phyloP scores from a whole-genome alignment of 2,329 filamentous ascomycete species.

The Plenodomus lindquistii region DNA sequence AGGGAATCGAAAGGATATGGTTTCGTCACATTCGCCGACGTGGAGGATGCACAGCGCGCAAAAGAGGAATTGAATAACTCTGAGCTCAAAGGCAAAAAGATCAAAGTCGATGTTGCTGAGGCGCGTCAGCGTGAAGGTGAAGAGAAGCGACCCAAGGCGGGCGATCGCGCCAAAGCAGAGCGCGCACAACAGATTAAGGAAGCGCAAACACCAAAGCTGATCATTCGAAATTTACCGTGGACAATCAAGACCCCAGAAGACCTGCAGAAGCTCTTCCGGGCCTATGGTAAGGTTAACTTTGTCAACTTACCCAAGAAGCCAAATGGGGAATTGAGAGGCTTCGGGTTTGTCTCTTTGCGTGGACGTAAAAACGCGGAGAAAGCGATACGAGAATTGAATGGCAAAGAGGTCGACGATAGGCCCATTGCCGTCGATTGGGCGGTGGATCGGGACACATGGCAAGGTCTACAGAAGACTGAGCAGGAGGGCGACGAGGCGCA shows the following conservation, averaged over 20 bases:
- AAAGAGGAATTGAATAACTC: constrained; percentile 79
- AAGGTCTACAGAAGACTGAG: constrained; percentile 57
- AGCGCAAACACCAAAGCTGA: constrained; percentile 75
- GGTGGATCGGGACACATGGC: constrained; percentile 87
- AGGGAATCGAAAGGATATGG: constrained; percentile 91
- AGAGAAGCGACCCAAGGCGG: constrained; percentile 47
- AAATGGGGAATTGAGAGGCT: constrained; percentile 71
- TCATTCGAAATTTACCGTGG: constrained; percentile 95
- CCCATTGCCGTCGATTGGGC: constrained; percentile 95
- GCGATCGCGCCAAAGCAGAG: constrained; percentile 66
- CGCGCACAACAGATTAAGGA: constrained; percentile 64
- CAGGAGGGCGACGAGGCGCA: constrained; percentile 48
- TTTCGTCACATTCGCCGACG: constrained; percentile 95
- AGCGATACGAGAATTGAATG: constrained; percentile 83
- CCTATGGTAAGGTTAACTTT: constrained; percentile 89
- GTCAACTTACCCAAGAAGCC: constrained; percentile 81
- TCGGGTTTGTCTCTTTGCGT: constrained; percentile 88
- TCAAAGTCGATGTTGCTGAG: constrained; percentile 87
- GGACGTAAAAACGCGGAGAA: constrained; percentile 90
- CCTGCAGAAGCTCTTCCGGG: constrained; percentile 76
- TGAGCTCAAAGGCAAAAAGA: constrained; percentile 75
- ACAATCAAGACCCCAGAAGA: constrained; percentile 87
- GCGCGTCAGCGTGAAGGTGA: constrained; percentile 70
- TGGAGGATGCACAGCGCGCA: constrained; percentile 84
- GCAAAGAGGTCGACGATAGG: constrained; percentile 85